phyloP scores from a whole-genome alignment of 2,329 filamentous ascomycete genomes.

The Ascochyta lentis region DNA sequence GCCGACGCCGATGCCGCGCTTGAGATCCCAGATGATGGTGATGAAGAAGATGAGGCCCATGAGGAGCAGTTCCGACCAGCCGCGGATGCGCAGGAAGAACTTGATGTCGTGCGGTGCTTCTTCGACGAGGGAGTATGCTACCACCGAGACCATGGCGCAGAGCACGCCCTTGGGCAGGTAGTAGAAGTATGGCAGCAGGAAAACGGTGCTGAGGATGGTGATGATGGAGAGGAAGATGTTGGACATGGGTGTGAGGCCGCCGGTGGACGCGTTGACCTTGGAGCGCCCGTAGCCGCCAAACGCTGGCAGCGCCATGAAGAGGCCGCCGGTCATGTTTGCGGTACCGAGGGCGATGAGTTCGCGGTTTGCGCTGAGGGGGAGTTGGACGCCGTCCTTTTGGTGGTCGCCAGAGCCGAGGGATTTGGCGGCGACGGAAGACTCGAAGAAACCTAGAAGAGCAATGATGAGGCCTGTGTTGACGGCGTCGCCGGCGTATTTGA shows the following conservation, averaged over 20 bases:
- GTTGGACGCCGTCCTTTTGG: constrained; percentile 71
- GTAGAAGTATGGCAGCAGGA: constrained; percentile 89
- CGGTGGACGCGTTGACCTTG: constrained; percentile 92
- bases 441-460: constrained; percentile 95
- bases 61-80: constrained; percentile 83
- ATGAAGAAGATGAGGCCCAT: constrained; percentile 91
- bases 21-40: constrained; percentile 94
- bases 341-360: constrained; percentile 91
- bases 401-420: constrained; percentile 66
- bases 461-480: constrained; percentile 94
- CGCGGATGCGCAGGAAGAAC: constrained; percentile 86
- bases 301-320: constrained; percentile 89
- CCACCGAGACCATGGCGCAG: constrained; percentile 91
- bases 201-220: constrained; percentile 79
- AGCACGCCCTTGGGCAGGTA: constrained; percentile 97
- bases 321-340: constrained; percentile 88
- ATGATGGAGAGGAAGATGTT: constrained; percentile 85
- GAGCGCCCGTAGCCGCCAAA: constrained; percentile 97
- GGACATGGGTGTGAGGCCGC: constrained; percentile 91
- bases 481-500: constrained; percentile 82
- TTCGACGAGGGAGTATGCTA: constrained; percentile 92
- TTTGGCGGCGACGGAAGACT: constrained; percentile 95
- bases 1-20: constrained; percentile 90
- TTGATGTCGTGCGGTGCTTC: constrained; percentile 90
- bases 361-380: constrained; percentile 86